Percentiles rank a stretch among this genome's conserved stretches.
Evolutionary conservation across 352 stramenopile genomes (phyloP).

Genomic region (Globisporangium acanthophoron): DNA sequence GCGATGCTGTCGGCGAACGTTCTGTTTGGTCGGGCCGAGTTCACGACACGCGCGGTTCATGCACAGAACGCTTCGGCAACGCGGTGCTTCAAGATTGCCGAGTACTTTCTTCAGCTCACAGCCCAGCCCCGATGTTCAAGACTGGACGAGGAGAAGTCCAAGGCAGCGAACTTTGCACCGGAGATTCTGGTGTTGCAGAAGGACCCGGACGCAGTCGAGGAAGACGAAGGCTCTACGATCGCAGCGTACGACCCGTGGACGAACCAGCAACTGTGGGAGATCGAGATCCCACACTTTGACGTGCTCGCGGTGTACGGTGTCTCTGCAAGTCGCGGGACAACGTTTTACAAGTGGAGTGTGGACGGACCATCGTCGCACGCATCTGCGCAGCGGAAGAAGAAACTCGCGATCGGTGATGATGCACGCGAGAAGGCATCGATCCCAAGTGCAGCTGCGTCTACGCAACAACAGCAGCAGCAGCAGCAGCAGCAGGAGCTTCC

Average conservation of each 20-base stretch:
- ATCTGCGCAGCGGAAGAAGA: constrained; percentile 1
- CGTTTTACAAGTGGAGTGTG: constrained; percentile 71
- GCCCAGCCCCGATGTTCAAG: constrained; percentile 41
- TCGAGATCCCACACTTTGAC: constrained; percentile 65
- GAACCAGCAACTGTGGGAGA: constrained; percentile 65
- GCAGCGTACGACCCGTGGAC: constrained; percentile 69
- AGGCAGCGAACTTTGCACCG: constrained; percentile 18
- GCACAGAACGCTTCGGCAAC: constrained; percentile 48
- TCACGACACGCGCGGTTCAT: constrained; percentile 61
- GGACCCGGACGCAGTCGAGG: constrained; percentile 34
- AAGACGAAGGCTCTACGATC: constrained; percentile 65
- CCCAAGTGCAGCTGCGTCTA: neutral
- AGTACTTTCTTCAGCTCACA: constrained; percentile 80
- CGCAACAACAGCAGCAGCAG: neutral
- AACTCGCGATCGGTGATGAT: neutral
- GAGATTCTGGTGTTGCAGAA: constrained; percentile 59
- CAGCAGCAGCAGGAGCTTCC: neutral
- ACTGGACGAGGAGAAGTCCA: constrained; percentile 14
- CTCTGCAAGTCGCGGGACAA: constrained; percentile 37
- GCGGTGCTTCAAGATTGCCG: constrained; percentile 74
- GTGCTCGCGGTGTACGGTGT: constrained; percentile 66
- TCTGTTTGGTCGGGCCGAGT: constrained; percentile 71
- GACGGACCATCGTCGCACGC: constrained; percentile 59
- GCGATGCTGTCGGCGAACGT: constrained; percentile 25
- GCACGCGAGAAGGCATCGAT: neutral